A percentile compares a stretch with the other conserved stretches of the same genome.
Evolutionary conservation across 2,329 filamentous ascomycete species (phyloP).

Genomic region (Zymoseptoria brevis): DNA sequence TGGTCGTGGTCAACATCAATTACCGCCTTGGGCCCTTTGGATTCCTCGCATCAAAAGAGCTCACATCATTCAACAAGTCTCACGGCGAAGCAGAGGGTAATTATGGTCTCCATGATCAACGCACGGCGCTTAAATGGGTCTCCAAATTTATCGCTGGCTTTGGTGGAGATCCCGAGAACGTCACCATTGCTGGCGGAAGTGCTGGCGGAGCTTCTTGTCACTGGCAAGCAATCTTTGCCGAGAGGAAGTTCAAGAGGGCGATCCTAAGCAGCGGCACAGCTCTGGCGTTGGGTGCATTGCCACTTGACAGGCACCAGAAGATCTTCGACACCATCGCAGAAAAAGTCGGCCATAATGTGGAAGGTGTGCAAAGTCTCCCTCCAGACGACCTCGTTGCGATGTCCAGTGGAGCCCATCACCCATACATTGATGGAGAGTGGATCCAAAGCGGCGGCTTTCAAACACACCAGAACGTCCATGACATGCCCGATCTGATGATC

Average conservation of each 20-base stretch:
- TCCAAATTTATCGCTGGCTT: constrained; percentile 31
- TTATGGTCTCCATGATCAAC: constrained; percentile 25
- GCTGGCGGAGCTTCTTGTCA: constrained; percentile 37
- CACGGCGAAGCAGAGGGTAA: constrained; percentile 6
- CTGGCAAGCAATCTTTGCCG: neutral
- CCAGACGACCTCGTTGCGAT: neutral
- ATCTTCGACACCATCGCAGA: neutral
- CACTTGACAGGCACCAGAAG: neutral
- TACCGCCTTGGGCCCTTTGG: constrained; percentile 42
- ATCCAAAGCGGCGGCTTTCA: neutral
- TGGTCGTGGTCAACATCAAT: constrained; percentile 15
- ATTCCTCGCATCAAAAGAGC: constrained; percentile 28
- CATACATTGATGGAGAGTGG: neutral
- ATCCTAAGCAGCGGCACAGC: neutral
- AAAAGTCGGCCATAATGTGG: neutral
- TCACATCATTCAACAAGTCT: constrained; percentile 19
- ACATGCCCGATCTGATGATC: neutral
- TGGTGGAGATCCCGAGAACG: constrained; percentile 32
- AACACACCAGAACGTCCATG: neutral
- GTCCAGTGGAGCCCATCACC: neutral
- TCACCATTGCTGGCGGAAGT: constrained; percentile 41
- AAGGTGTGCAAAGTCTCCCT: neutral
- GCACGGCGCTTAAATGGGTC: constrained; percentile 32
- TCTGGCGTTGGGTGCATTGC: neutral
- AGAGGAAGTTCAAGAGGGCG: neutral